These are phyloP conservation scores for Colletotrichum chrysophilum DNA, from an alignment of 2,329 filamentous ascomycete genomes.

Conservation along the genomic window DNA sequence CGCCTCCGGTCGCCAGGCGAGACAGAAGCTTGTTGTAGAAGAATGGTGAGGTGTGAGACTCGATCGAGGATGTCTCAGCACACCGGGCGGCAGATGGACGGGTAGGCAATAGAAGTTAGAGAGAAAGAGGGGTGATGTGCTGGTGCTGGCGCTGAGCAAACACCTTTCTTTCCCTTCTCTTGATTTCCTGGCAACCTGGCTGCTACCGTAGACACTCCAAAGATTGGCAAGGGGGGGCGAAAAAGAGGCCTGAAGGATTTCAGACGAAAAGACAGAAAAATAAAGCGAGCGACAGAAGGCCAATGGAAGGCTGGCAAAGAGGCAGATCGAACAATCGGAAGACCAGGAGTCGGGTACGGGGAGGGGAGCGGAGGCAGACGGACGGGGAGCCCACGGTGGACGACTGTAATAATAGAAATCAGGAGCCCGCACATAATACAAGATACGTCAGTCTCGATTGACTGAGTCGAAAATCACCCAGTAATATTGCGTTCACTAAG, in stretches of 20 bases:
- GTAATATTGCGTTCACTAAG: neutral
- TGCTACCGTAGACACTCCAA: no score
- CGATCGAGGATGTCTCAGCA: constrained; percentile 11
- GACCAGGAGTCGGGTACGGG: neutral
- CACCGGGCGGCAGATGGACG: neutral
- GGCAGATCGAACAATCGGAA: constrained; percentile 6
- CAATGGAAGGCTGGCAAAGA: neutral
- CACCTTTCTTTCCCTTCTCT: neutral
- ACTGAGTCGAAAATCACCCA: neutral
- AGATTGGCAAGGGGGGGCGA: neutral
- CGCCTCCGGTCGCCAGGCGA: neutral
- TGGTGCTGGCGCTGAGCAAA: neutral
- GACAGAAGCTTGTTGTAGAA: constrained; percentile 1
- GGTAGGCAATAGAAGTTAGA: neutral
- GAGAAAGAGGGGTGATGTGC: neutral
- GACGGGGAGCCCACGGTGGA: neutral
- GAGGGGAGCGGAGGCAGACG: neutral
- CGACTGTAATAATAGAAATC: constrained; percentile 17
- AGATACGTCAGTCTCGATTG: constrained; percentile 9
- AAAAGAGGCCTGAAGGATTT: neutral
- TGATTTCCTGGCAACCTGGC: neutral
- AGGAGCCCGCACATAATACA: neutral
- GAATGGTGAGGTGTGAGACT: constrained; percentile 3
- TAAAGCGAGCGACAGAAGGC: neutral
- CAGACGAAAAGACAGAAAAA: neutral